Evolutionary conservation across 768 basidiomycete genomes (phyloP), one percentile per base, ranked within the genome.

Genomic region (Phallus indusiatus): DNA sequence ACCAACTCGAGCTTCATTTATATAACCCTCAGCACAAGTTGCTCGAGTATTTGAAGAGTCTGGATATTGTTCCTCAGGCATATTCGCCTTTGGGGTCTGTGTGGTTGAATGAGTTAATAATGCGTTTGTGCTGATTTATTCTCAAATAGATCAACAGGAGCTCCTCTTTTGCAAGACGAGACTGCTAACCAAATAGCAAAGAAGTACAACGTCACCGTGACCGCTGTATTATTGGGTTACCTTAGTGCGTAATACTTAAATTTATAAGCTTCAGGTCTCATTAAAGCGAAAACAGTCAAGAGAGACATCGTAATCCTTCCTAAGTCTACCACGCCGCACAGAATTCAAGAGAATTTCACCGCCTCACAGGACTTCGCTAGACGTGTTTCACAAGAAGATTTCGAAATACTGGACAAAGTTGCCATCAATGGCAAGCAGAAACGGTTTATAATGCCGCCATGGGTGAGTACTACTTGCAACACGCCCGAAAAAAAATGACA

Each of bases 1-100:
- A 58, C 24, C 90, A 93, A 73, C 78, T 92, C 59, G 87, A 87
- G 70, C 74, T 83, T 36, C 87, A 88, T 67, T 84, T 87, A 75
- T 85, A 68, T 59, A 79, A 74, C 70, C 78, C 81, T 33, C 85
- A 87, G 67, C 77, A 81, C 60, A 84, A 86, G 22, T 72, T 88
- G 46, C 77, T 86, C 51, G 75, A 78, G 59, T 83, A 76, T 67
- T 86, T 86, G 75, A 68, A 73, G 47, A 65, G 69, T 52, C 82
- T 84, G 65, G 85, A 84, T 46, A 90, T 93, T 65, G 72, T 78
- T 11, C 66, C 88, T 59, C 85, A 88, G 18, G 86, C 88, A 7
- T 92, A 90, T 74, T 91, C 86, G 1, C 86, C 89, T 10, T 79
- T 92, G 1, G 90, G 74, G 5, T 68, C n/a, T n/a, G 56, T 22